These are phyloP conservation scores for Lathyrus oleraceus DNA, from an alignment of 306 rosid genomes.

Conservation along the genomic window DNA sequence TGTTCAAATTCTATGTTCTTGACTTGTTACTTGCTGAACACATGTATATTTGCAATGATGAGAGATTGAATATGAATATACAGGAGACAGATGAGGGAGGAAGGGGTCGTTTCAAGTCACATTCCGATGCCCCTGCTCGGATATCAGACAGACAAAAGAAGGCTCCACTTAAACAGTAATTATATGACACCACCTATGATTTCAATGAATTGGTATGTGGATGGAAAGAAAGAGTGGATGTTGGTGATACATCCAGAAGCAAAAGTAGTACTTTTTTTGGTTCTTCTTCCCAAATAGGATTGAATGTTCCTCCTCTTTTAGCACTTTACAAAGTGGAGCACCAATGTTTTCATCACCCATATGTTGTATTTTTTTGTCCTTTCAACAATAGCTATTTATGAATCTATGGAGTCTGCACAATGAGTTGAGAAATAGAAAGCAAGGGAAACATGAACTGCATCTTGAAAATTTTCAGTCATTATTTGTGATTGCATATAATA, in stretches of 20 bases:
- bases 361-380: slow-evolving; percentile 35
- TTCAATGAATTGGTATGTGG: slow-evolving; percentile 34
- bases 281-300: slow-evolving; percentile 29
- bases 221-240: slow-evolving; percentile 21
- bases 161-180: slow-evolving; percentile 83
- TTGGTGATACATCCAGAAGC: slow-evolving; percentile 28
- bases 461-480: not conserved
- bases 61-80: slow-evolving; percentile 28
- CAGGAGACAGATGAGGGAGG: slow-evolving; percentile 95
- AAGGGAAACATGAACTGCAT: slow-evolving; percentile 30
- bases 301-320: slow-evolving; percentile 28
- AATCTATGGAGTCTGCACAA: slow-evolving; percentile 19
- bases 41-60: slow-evolving; percentile 6
- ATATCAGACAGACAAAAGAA: slow-evolving; percentile 97
- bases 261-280: slow-evolving; percentile 12
- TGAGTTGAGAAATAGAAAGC: slow-evolving; percentile 34
- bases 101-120: slow-evolving; percentile 95
- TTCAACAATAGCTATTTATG: not conserved
- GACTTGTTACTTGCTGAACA: slow-evolving; percentile 8
- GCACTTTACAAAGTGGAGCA: slow-evolving; percentile 18
- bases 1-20: slow-evolving; percentile 6
- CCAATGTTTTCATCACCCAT: slow-evolving; percentile 34
- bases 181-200: slow-evolving; percentile 1
- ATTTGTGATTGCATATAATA: not conserved
- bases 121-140: slow-evolving; percentile 87